Conservation (phyloP, 177 flowering plant species). For the Vitis hybrid region DNA sequence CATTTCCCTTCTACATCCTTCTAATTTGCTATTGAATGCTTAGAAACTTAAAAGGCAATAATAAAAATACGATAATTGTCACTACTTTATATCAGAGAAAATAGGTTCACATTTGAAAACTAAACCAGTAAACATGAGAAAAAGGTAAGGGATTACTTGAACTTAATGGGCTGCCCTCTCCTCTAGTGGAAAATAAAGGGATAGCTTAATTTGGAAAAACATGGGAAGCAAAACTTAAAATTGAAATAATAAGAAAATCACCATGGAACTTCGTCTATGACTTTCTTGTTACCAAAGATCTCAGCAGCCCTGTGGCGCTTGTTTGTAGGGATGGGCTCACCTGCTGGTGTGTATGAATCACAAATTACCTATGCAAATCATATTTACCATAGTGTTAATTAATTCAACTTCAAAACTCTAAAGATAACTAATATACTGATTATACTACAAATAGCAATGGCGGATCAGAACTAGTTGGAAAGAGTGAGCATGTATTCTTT, state of each 20-base stretch:
- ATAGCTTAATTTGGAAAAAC: neutral
- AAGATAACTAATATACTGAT: too few relatives aligned
- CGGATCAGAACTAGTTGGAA: too few relatives aligned
- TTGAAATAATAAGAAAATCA: conserved; percentile 22
- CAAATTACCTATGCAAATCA: conserved; percentile 68
- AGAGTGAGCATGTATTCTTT: too few relatives aligned
- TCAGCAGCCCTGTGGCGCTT: conserved; percentile 88
- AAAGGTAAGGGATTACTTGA: too few relatives aligned
- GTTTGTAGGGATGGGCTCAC: conserved; percentile 98
- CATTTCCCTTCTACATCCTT: neutral
- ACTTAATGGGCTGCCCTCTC: too few relatives aligned
- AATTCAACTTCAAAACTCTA: neutral
- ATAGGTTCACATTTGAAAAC: neutral
- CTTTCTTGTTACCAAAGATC: conserved; percentile 73
- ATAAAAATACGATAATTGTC: neutral
- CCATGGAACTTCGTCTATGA: conserved; percentile 84
- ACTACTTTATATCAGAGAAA: neutral
- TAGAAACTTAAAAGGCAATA: too few relatives aligned
- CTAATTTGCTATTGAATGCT: too few relatives aligned
- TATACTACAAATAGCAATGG: too few relatives aligned
- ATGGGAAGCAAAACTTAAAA: neutral
- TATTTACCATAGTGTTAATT: neutral
- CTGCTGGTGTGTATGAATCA: conserved; percentile 89
- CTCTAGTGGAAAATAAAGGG: too few relatives aligned
- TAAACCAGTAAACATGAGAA: neutral